Conservation (phyloP, 2,329 filamentous ascomycete genomes). For the Arthrobotrys iridis region DNA sequence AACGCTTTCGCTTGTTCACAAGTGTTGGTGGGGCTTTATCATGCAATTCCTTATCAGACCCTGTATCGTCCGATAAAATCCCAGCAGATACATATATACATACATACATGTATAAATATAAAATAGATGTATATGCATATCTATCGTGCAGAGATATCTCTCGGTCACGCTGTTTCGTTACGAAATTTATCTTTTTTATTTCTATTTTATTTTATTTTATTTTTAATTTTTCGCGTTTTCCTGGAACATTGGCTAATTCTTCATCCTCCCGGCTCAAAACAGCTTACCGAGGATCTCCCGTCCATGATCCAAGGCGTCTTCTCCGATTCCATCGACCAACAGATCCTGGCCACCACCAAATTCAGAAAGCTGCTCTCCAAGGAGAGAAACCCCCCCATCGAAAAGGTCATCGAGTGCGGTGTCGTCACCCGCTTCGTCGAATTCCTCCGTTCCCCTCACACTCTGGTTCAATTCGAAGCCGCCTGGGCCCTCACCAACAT, state of each 20-base stretch:
- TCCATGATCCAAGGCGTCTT: conserved; percentile 98
- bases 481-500: conserved; percentile 99
- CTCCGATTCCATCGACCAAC: conserved; percentile 96
- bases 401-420: conserved; percentile 98
- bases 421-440: conserved; percentile 98
- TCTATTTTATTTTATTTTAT: background rate
- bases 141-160: conserved; percentile 18
- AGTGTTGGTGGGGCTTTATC: conserved; percentile 52
- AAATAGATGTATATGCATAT: too few species aligned
- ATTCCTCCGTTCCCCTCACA: conserved; percentile 97
- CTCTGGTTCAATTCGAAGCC: conserved; percentile 97
- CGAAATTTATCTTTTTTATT: background rate
- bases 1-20: conserved; percentile 2
- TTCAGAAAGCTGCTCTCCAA: conserved; percentile 98
- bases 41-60: conserved; percentile 43
- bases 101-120: too few species aligned
- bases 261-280: too few species aligned
- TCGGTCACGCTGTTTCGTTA: background rate
- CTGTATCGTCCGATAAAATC: conserved; percentile 22
- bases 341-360: conserved; percentile 97
- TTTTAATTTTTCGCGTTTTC: background rate
- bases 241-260: background rate
- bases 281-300: conserved; percentile 98
- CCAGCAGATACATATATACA: too few species aligned
- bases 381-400: conserved; percentile 98